Conservation (phyloP, 2,329 filamentous ascomycete genomes). For the Aspergillus aculeatinus region DNA sequence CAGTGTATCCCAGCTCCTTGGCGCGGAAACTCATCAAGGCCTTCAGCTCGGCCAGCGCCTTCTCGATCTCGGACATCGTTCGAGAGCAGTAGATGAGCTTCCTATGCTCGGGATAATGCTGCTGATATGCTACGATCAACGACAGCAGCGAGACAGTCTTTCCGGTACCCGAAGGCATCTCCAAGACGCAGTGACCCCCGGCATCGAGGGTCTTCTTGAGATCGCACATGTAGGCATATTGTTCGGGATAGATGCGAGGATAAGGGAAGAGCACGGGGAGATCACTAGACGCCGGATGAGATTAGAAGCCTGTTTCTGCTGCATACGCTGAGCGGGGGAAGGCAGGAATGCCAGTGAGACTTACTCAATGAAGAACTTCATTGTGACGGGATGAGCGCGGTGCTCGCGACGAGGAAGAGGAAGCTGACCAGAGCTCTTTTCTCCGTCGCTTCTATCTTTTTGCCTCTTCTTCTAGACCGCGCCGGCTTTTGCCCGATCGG, state of each 20-base stretch:
- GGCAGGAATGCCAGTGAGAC: constrained; percentile 19
- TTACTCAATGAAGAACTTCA: constrained; percentile 79
- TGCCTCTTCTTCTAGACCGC: constrained; percentile 17
- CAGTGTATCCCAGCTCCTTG: constrained; percentile 81
- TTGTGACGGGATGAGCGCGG: constrained; percentile 44
- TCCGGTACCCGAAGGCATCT: constrained; percentile 98
- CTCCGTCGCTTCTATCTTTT: not conserved
- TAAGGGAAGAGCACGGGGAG: constrained; percentile 73
- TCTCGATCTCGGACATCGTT: constrained; percentile 99
- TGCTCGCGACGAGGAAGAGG: constrained; percentile 14
- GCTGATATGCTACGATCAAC: constrained; percentile 94
- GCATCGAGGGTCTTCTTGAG: constrained; percentile 87
- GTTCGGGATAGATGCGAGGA: constrained; percentile 70
- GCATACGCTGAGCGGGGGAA: not conserved
- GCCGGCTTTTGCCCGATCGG: constrained; percentile 32
- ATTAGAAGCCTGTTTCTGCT: constrained; percentile 9
- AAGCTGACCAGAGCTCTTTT: not conserved
- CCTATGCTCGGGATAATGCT: constrained; percentile 85
- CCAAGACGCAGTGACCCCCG: constrained; percentile 90
- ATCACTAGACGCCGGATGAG: constrained; percentile 48
- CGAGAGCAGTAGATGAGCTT: constrained; percentile 99
- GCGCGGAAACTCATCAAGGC: constrained; percentile 92
- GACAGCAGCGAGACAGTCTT: constrained; percentile 96
- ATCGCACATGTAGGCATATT: constrained; percentile 81
- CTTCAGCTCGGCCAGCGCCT: constrained; percentile 87